Base-by-base conservation (phyloP, 2,329 filamentous ascomycete genomes). In the Cadophora sp. region DNA sequence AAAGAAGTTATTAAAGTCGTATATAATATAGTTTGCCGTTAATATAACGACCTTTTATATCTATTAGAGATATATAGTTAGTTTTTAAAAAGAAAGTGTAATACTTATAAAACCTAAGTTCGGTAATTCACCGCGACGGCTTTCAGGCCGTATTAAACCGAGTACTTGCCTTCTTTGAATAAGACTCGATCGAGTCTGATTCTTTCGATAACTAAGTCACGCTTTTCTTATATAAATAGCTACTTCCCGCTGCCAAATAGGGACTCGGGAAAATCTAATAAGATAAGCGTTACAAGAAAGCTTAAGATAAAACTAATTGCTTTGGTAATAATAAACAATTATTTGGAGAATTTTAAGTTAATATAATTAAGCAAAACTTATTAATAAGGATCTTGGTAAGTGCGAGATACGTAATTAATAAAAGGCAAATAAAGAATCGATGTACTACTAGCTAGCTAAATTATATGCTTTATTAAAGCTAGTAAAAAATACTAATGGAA, bases 271-370 rank as follows among this genome's bases (percentile, higher is more conserved):
- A 37, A 60, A 22, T 60, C 31, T 60, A 31, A 31, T 9, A 60
- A n/a, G 16, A 60, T 22, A 11, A 37, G 37, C n/a, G 7, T 40
- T 9, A 31, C 56, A n/a, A 60, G 14, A 14, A 37, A 14, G 19
- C 29, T 31, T 7, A 60, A 26, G 19, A 40, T 3, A 40, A 60
- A 37, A 4, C 29, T 60, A 12, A 26, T 26, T 12, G 24, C 16
- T 40, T 31, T 31, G 6, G 31, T 34, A 27, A 60, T n/a, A n/a
- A 60, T 60, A n/a, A 60, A 60, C 3, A 60, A 31, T 31, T 31
- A 60, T 40, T 31, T 60, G 40, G 40, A 43, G 40, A 43, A 43
- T 7, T 7, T 7, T 14, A 43, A 43, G 40, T 43, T 43, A 43
- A 16, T 43, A 43, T 43, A 16, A 43, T 43, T 43, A 16, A 43